Conservation (phyloP, 1,139 yeast species). For the Kodamaea arcana region DNA sequence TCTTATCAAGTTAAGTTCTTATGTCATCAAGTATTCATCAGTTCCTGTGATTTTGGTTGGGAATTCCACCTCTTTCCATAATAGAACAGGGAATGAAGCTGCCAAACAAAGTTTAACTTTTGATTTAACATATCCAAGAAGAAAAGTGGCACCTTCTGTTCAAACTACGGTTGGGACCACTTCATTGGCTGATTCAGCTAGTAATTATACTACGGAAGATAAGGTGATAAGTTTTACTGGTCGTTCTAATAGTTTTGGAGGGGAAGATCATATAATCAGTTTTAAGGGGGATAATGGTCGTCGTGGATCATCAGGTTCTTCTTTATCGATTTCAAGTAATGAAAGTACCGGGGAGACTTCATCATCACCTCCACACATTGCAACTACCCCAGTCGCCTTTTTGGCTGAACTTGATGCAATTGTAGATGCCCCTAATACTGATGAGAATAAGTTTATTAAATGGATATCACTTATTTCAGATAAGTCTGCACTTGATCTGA, state of each 20-base stretch:
- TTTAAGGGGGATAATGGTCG: background rate
- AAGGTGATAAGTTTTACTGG: no score
- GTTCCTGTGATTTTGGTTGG: conserved; percentile 42
- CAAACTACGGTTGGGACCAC: conserved; percentile 1
- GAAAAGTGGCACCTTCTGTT: background rate
- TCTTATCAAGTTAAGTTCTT: conserved; percentile 37
- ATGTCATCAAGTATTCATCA: conserved; percentile 37
- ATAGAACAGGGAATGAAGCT: conserved; percentile 10
- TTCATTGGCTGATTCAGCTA: conserved; percentile 5
- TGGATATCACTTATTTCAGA: conserved; percentile 28
- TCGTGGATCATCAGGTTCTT: background rate
- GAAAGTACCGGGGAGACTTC: background rate
- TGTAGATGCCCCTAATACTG: background rate
- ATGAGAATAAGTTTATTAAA: conserved; percentile 17
- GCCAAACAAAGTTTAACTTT: conserved; percentile 7
- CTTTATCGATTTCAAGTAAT: conserved; percentile 3
- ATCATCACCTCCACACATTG: no score
- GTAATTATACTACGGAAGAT: background rate
- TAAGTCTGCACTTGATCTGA: conserved; percentile 24
- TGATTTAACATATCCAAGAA: conserved; percentile 4
- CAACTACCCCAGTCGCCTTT: background rate
- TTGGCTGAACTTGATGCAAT: background rate
- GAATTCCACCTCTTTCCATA: conserved; percentile 16
- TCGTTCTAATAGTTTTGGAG: no score
- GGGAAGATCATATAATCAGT: background rate